A percentile compares a stretch with the other conserved stretches of the same genome.
Conservation (phyloP, 208 protist genomes). For the Wallacemonas collosoma region DNA sequence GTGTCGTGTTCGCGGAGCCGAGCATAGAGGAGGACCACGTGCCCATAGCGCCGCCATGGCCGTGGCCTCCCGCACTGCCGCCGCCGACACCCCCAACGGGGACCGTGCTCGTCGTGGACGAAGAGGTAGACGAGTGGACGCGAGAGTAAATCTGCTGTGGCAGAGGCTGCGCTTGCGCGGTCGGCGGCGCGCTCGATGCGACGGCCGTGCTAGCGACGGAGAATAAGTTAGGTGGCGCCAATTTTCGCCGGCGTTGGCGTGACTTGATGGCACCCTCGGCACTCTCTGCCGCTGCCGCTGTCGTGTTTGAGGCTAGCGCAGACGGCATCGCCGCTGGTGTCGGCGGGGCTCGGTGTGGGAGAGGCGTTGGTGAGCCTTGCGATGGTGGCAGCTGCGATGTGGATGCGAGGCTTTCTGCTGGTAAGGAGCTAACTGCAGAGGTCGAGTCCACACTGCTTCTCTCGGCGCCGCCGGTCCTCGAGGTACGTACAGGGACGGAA, state of each 20-base stretch:
- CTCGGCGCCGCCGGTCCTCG: background rate
- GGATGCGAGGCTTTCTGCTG: background rate
- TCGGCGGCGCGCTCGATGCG: background rate
- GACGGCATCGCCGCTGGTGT: too few species aligned
- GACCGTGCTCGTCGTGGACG: background rate
- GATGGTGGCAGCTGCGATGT: background rate
- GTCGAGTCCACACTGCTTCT: background rate
- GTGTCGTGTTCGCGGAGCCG: background rate
- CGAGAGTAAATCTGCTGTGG: background rate
- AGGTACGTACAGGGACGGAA: background rate
- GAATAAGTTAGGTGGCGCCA: background rate
- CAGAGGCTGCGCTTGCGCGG: background rate
- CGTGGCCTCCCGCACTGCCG: background rate
- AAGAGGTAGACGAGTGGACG: background rate
- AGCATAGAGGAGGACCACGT: background rate
- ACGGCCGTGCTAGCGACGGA: background rate
- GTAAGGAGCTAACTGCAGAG: background rate
- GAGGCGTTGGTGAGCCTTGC: slow-evolving; percentile 3
- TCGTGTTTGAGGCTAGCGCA: background rate
- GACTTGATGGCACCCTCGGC: background rate
- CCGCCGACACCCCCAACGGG: background rate
- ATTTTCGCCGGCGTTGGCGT: background rate
- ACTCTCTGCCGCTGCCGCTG: background rate
- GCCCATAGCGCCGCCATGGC: background rate
- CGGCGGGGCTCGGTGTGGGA: background rate